Evolutionary conservation across 352 stramenopile species (phyloP).

Genomic region (Globisporangium nunn): DNA sequence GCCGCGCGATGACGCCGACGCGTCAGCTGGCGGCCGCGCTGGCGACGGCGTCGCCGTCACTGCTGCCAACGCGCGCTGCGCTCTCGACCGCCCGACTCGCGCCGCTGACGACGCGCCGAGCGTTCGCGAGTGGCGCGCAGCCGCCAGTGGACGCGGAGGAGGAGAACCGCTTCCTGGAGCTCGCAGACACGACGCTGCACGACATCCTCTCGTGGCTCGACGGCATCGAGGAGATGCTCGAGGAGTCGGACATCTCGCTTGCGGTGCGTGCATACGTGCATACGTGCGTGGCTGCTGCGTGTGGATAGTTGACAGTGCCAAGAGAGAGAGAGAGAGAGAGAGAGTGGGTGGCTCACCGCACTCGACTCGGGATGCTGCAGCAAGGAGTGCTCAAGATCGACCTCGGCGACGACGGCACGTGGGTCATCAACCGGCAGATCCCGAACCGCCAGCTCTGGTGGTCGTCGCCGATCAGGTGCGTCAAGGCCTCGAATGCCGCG

Average conservation of each 20-base stretch:
- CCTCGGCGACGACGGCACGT: conserved; percentile 91
- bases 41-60: background rate
- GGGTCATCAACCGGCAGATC: conserved; percentile 97
- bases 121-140: background rate
- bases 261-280: conserved; percentile 31
- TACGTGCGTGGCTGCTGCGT: no score
- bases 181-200: conserved; percentile 67
- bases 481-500: no score
- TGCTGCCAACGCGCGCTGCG: background rate
- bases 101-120: background rate
- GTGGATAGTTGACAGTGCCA: no score
- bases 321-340: no score
- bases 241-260: conserved; percentile 76
- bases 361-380: conserved; percentile 22
- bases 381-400: conserved; percentile 95
- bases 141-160: conserved; percentile 22
- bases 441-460: conserved; percentile 97
- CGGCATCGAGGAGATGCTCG: conserved; percentile 81
- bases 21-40: background rate
- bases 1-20: conserved; percentile 1
- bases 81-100: background rate
- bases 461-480: conserved; percentile 92
- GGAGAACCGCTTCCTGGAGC: conserved; percentile 76
- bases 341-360: background rate
- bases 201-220: conserved; percentile 75